phyloP scores from a whole-genome alignment of 179 eudicot genomes.

The Beta macrorhiza region DNA sequence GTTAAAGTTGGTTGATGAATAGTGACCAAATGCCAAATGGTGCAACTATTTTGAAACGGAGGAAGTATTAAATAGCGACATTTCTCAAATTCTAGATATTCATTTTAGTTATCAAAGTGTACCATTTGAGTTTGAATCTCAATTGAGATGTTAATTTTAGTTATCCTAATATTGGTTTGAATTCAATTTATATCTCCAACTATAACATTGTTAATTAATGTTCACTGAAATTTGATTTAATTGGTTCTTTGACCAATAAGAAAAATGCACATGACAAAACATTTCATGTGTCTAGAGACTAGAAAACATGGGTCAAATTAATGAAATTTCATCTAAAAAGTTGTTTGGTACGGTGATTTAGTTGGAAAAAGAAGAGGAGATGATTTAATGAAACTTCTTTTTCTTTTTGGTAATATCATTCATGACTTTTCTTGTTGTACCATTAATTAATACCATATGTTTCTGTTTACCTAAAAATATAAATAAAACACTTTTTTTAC shows the following conservation, averaged over 20 bases:
- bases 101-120: no score
- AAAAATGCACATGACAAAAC: background rate
- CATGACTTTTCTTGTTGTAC: slow-evolving; percentile 15
- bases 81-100: no score
- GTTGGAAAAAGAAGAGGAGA: slow-evolving; percentile 10
- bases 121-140: no score
- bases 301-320: slow-evolving; percentile 16
- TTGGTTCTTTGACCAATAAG: no score
- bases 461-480: background rate
- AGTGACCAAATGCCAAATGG: no score
- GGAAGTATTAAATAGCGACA: no score
- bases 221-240: background rate
- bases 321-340: slow-evolving; percentile 22
- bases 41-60: no score
- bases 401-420: background rate
- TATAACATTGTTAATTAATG: no score
- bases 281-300: no score
- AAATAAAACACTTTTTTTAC: background rate
- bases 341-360: slow-evolving; percentile 11
- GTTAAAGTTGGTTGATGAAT: no score
- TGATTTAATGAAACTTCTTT: slow-evolving; percentile 1
- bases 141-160: background rate
- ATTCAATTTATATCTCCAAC: no score
- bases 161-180: background rate
- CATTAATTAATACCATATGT: background rate